A percentile compares a stretch with the other conserved stretches of the same genome.
Conservation (phyloP, 2,329 filamentous ascomycete species). For the Phyllosticta citriasiana region DNA sequence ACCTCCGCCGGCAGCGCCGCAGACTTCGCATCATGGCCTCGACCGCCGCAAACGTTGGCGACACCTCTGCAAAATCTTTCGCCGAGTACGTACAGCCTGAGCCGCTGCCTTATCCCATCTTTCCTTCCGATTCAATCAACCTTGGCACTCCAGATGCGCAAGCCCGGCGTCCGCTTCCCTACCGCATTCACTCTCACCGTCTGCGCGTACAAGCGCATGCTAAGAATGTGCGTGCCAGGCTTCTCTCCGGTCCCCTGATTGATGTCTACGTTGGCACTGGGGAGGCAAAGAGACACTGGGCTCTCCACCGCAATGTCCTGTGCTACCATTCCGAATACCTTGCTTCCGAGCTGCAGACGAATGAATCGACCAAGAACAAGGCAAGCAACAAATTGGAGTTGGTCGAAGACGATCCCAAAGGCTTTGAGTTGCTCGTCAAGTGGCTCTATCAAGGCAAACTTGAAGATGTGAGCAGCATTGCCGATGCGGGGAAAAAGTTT, state of each 20-base stretch:
- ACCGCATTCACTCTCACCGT: conserved; percentile 28
- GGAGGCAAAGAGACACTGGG: conserved; percentile 37
- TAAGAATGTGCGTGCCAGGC: conserved; percentile 39
- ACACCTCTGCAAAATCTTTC: conserved; percentile 38
- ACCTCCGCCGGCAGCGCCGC: conserved; percentile 19
- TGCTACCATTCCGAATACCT: conserved; percentile 42
- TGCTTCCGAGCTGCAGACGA: conserved; percentile 26
- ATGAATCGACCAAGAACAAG: conserved; percentile 27
- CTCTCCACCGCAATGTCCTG: conserved; percentile 43
- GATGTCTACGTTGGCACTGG: conserved; percentile 42
- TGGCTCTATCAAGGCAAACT: conserved; percentile 47
- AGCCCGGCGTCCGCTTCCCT: conserved; percentile 21
- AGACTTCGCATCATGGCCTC: conserved; percentile 35
- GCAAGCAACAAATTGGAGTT: conserved; percentile 35
- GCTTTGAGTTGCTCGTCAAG: conserved; percentile 46
- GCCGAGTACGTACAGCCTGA: conserved; percentile 38
- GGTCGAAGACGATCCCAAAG: conserved; percentile 39
- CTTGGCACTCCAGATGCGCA: neutral
- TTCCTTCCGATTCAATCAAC: neutral
- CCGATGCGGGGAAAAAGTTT: conserved; percentile 40
- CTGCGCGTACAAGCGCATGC: conserved; percentile 32
- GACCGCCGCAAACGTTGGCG: conserved; percentile 31
- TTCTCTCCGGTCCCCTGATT: conserved; percentile 43
- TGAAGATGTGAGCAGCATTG: conserved; percentile 38
- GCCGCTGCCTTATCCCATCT: conserved; percentile 5